Base-by-base conservation (phyloP, 106 monocot genomes). In the Amphibolis antarctica region DNA sequence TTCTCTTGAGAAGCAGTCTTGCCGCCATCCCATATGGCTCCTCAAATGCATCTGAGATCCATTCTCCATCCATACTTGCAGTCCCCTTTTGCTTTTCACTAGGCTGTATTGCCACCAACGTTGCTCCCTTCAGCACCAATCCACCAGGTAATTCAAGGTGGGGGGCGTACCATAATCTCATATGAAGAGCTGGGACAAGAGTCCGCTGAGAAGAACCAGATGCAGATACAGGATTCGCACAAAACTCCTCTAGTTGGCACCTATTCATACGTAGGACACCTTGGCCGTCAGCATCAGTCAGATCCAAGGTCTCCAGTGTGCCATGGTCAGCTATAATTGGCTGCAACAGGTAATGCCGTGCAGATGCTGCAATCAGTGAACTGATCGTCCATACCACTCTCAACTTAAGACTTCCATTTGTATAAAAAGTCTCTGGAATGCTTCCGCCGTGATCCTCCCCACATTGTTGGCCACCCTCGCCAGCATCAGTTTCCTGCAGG, bases 341-440 rank as follows among this genome's bases (percentile, higher is more conserved):
- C 17, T 79, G 81, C 28, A 89, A 72, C 18, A 89, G 71, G 60
- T 79, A 86, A 65, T 94, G 94, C 59, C 94, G 60, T 0, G 94
- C 83, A 0, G 94, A 89, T 2, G 94, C 94, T 3, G 94, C 94
- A 42, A 94, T 86, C 14, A 94, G 76, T 0, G 89, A 81, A 57
- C 89, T 89, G 70, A 94, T 89, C 1, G 94, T 80, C 94, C 94
- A 94, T 1, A 84, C 72, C 6, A 94, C 86, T n/a, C 89, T 72
- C 30, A 83, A 66, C 60, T 89, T 94, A 18, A 94, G 67, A 28
- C 79, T 66, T 10, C 83, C 86, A 45, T 84, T 84, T 14, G 64
- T 75, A 63, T 84, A 84, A 62, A 92, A 84, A 0, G 83, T 77
- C 42, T 86, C 90, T 1, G 86, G 86, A 20, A 83, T 79, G 55